Conservation (phyloP, 2,329 filamentous ascomycete species). For the Hypomyces perniciosus region DNA sequence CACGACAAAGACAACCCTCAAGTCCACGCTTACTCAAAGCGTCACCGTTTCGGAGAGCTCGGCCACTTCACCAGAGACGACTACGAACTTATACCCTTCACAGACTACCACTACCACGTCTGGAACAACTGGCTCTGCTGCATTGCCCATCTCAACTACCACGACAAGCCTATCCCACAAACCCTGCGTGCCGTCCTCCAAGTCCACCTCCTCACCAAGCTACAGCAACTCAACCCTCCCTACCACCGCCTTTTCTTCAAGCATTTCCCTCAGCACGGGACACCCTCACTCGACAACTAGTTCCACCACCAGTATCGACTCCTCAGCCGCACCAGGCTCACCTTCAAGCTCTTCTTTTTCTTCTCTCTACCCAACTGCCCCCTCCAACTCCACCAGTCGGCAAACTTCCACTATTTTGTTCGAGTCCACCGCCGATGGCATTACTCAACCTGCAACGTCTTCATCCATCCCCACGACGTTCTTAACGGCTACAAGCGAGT, state of each 20-base stretch:
- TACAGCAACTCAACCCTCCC: neutral
- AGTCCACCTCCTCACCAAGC: neutral
- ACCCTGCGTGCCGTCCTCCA: neutral
- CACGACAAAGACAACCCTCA: neutral
- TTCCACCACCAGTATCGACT: neutral
- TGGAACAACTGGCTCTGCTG: constrained; percentile 1
- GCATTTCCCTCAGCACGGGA: neutral
- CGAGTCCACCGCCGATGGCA: constrained; percentile 12
- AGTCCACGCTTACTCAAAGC: constrained; percentile 8
- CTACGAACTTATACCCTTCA: neutral
- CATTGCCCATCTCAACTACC: constrained; percentile 1
- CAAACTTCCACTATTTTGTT: constrained; percentile 11
- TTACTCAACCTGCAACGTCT: constrained; percentile 6
- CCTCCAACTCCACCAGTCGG: neutral
- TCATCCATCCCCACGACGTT: constrained; percentile 18
- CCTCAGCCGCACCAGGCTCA: neutral
- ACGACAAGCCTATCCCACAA: neutral
- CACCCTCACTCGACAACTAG: neutral
- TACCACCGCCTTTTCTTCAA: neutral
- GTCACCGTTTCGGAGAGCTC: constrained; percentile 7
- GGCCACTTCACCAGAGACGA: neutral
- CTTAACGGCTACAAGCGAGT: constrained; percentile 18
- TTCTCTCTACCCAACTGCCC: neutral
- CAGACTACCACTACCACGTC: neutral
- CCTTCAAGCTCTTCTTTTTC: neutral